phyloP scores from a whole-genome alignment of 2,329 filamentous ascomycete genomes.

The Cytospora leucostoma region DNA sequence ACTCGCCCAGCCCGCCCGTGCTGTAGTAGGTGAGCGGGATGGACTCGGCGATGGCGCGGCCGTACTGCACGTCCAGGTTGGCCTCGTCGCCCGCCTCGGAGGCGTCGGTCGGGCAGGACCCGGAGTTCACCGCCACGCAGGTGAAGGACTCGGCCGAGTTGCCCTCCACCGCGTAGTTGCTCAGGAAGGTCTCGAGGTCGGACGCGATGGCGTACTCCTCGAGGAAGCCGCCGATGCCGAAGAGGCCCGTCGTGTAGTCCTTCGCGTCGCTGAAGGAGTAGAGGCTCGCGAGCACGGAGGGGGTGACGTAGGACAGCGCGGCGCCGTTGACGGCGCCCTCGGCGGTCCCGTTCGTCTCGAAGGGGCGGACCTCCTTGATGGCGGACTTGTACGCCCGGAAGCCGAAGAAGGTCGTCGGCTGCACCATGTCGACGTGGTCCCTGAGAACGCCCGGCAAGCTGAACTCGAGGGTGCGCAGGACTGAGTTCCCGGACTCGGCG shows the following conservation, averaged over 20 bases:
- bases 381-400: slow-evolving; percentile 23
- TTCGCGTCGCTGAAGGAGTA: slow-evolving; percentile 50
- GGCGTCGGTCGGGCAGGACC: slow-evolving; percentile 40
- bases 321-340: slow-evolving; percentile 30
- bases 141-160: slow-evolving; percentile 45
- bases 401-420: slow-evolving; percentile 28
- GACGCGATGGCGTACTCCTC: slow-evolving; percentile 38
- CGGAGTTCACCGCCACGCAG: slow-evolving; percentile 44
- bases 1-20: slow-evolving; percentile 25
- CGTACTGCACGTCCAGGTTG: slow-evolving; percentile 55
- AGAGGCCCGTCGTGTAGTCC: slow-evolving; percentile 28
- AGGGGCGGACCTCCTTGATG: slow-evolving; percentile 10
- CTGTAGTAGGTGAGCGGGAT: slow-evolving; percentile 37
- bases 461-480: slow-evolving; percentile 25
- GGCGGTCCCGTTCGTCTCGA: background rate
- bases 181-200: slow-evolving; percentile 34
- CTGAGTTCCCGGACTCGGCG: slow-evolving; percentile 23
- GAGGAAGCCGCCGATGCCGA: slow-evolving; percentile 26
- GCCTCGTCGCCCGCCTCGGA: slow-evolving; percentile 51
- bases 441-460: slow-evolving; percentile 19
- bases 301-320: slow-evolving; percentile 39
- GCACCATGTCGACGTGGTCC: slow-evolving; percentile 24
- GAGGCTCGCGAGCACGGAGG: slow-evolving; percentile 46
- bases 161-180: slow-evolving; percentile 12
- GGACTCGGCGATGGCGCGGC: slow-evolving; percentile 33